Evolutionary conservation across 1,284 basidiomycete species (phyloP).

Genomic region (Thelephora terrestris): DNA sequence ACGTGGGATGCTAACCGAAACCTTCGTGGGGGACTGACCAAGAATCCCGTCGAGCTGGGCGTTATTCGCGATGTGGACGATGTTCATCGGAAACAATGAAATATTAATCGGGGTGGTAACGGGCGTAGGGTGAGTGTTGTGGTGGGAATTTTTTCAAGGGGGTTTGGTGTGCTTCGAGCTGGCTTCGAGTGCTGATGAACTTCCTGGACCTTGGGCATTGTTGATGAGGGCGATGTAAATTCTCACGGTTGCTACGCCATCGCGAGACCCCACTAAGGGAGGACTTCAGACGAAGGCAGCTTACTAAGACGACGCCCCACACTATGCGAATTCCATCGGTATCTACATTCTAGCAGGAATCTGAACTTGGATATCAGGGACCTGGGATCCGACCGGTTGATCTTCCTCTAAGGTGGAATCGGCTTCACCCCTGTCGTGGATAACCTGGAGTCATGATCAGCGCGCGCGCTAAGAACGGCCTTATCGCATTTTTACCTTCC

Average conservation of each 20-base stretch:
- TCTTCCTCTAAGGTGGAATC: background rate
- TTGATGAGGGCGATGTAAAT: too few relatives aligned
- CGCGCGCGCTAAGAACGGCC: background rate
- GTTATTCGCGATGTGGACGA: constrained; percentile 50
- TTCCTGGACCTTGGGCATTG: too few relatives aligned
- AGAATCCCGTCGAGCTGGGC: constrained; percentile 54
- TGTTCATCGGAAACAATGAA: constrained; percentile 32
- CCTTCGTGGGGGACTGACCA: constrained; percentile 47
- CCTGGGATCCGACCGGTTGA: background rate
- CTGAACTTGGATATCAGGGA: background rate
- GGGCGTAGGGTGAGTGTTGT: too few relatives aligned
- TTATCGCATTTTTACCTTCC: constrained; percentile 27
- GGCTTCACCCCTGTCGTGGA: background rate
- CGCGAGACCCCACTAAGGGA: too few relatives aligned
- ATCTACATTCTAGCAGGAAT: background rate
- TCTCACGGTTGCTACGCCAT: too few relatives aligned
- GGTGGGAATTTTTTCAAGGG: too few relatives aligned
- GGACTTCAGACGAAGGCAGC: too few relatives aligned
- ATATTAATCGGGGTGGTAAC: too few relatives aligned
- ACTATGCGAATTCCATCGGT: background rate
- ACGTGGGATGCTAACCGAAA: constrained; percentile 39
- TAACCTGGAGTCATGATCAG: background rate
- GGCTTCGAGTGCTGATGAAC: too few relatives aligned
- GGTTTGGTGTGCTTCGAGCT: too few relatives aligned
- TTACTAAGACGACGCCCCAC: too few relatives aligned